Percentiles rank a stretch among this genome's conserved stretches.
Conservation (phyloP, 495 filamentous ascomycete species). For the Talaromyces adpressus region DNA sequence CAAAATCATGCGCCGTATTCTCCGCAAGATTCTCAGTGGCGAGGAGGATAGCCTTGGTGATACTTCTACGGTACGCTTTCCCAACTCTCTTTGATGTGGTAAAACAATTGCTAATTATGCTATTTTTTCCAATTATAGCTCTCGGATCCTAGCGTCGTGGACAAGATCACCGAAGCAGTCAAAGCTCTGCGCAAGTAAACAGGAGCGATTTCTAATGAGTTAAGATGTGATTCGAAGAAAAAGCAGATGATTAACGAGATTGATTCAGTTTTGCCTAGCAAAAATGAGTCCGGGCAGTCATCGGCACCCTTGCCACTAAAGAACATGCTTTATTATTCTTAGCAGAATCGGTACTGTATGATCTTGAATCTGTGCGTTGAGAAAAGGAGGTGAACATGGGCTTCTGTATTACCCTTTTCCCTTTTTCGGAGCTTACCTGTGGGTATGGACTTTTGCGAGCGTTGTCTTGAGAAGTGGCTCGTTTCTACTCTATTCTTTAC, state of each 20-base stretch:
- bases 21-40: conserved; percentile 92
- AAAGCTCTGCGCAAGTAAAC: conserved; percentile 53
- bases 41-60: conserved; percentile 97
- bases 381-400: neutral
- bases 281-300: neutral
- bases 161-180: conserved; percentile 78
- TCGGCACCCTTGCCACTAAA: too few relatives aligned
- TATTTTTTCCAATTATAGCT: conserved; percentile 44
- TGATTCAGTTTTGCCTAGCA: neutral
- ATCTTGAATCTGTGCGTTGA: neutral
- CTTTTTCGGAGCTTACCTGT: neutral
- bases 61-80: conserved; percentile 69
- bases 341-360: neutral
- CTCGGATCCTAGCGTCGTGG: conserved; percentile 82
- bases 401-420: neutral
- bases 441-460: neutral
- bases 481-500: neutral
- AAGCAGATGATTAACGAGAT: neutral
- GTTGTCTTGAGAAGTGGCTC: neutral
- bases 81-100: neutral
- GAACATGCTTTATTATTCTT: neutral
- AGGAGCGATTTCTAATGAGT: neutral
- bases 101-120: neutral
- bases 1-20: conserved; percentile 97
- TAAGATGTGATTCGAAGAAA: neutral